phyloP scores from a whole-genome alignment of 257 asterid genomes.

The Plantago ovata region DNA sequence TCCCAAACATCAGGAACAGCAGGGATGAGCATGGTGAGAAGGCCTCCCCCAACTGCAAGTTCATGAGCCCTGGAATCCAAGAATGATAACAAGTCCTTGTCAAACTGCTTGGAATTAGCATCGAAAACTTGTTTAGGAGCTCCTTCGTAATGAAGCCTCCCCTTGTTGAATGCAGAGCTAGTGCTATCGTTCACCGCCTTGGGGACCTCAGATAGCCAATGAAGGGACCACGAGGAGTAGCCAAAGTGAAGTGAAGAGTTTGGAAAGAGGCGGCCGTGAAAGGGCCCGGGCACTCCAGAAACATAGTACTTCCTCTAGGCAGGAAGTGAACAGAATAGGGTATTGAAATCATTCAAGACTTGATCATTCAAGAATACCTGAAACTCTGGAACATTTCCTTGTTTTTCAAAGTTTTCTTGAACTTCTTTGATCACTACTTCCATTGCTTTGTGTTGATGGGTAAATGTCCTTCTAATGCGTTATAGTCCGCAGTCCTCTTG shows the following conservation, averaged over 20 bases:
- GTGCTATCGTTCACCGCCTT: conserved; percentile 11
- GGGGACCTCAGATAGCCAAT: conserved; percentile 28
- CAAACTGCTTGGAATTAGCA: conserved; percentile 25
- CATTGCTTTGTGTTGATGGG: conserved; percentile 27
- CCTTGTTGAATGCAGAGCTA: conserved; percentile 22
- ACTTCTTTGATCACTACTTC: conserved; percentile 22
- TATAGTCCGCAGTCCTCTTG: conserved; percentile 41
- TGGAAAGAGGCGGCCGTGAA: conserved; percentile 22
- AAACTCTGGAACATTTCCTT: conserved; percentile 8
- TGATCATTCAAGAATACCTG: conserved; percentile 26
- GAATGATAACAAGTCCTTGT: too few species aligned
- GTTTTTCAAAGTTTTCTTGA: not conserved
- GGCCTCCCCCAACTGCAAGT: conserved; percentile 40
- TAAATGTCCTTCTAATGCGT: conserved; percentile 38
- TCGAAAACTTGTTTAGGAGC: conserved; percentile 16
- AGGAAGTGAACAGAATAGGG: too few species aligned
- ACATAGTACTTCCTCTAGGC: too few species aligned
- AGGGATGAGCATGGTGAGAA: conserved; percentile 44
- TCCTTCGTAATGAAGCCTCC: conserved; percentile 12
- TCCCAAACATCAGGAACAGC: conserved; percentile 26
- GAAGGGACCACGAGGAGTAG: conserved; percentile 25
- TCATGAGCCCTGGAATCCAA: too few species aligned
- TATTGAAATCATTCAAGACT: conserved; percentile 26
- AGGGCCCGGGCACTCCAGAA: conserved; percentile 28
- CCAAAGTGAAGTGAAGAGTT: conserved; percentile 23